Conservation (phyloP, 163 green algal genomes). For the Dunaliella salina region DNA sequence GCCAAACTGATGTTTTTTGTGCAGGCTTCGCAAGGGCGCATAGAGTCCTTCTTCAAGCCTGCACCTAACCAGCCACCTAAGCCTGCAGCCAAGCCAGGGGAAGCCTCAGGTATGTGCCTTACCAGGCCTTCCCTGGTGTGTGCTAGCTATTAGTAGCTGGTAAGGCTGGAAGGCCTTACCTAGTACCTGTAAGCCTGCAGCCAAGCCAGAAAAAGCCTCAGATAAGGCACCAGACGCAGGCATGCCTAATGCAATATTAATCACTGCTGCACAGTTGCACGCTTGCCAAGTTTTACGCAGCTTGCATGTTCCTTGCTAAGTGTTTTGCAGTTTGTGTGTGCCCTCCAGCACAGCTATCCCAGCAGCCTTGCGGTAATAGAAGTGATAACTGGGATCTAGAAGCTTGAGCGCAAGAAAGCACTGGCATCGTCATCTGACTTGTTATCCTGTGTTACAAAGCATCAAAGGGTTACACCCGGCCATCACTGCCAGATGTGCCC, state of each 20-base stretch:
- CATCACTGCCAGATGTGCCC: no score
- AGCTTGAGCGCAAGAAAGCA: no score
- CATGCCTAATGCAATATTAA: neutral
- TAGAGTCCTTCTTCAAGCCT: slow-evolving; percentile 21
- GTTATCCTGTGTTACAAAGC: no score
- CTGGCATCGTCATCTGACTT: no score
- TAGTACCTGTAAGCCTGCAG: neutral
- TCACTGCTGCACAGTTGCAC: neutral
- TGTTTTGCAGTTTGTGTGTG: neutral
- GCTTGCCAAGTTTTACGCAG: neutral
- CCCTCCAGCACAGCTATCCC: neutral
- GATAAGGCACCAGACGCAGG: neutral
- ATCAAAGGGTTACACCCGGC: no score
- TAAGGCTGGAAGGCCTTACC: no score
- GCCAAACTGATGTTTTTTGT: no score
- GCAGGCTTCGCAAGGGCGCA: neutral
- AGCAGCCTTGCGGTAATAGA: neutral
- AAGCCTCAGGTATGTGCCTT: neutral
- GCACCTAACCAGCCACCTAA: neutral
- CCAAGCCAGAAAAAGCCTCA: neutral
- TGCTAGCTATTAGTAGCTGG: no score
- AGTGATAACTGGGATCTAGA: no score
- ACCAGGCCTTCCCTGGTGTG: no score
- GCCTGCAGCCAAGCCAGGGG: neutral
- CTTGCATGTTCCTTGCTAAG: neutral